These are phyloP conservation scores for Cladosporium austrohemisphaericum DNA, from an alignment of 2,329 filamentous ascomycete species.

Conservation along the genomic window DNA sequence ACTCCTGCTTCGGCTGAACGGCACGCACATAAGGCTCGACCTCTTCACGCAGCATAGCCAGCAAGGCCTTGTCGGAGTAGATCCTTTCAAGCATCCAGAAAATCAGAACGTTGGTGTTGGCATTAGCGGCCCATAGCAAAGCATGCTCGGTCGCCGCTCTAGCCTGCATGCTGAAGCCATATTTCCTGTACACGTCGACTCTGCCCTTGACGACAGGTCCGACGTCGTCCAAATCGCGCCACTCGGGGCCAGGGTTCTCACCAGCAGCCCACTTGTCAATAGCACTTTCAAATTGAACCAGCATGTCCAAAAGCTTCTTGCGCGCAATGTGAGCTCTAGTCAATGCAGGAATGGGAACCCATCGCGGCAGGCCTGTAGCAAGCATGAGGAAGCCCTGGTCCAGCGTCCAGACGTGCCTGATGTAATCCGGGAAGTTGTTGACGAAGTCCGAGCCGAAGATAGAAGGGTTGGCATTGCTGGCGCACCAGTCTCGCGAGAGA, in stretches of 20 bases:
- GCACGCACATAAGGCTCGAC: slow-evolving; percentile 31
- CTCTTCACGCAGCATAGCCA: slow-evolving; percentile 34
- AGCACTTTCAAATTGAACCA: slow-evolving; percentile 29
- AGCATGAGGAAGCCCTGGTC: slow-evolving; percentile 54
- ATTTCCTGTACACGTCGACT: slow-evolving; percentile 30
- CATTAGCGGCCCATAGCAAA: slow-evolving; percentile 54
- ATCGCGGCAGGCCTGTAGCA: slow-evolving; percentile 53
- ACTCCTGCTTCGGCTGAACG: slow-evolving; percentile 28
- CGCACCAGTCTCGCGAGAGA: slow-evolving; percentile 56
- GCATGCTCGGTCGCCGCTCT: slow-evolving; percentile 41
- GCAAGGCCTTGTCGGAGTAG: slow-evolving; percentile 30
- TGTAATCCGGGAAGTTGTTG: slow-evolving; percentile 50
- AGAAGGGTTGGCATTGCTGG: slow-evolving; percentile 46
- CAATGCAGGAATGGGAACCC: slow-evolving; percentile 51
- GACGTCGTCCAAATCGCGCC: slow-evolving; percentile 35
- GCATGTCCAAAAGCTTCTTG: slow-evolving; percentile 24
- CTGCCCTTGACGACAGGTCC: slow-evolving; percentile 32
- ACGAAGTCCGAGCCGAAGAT: slow-evolving; percentile 52
- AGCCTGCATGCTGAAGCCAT: slow-evolving; percentile 30
- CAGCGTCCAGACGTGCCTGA: slow-evolving; percentile 54
- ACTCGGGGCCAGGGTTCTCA: slow-evolving; percentile 31
- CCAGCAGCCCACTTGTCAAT: slow-evolving; percentile 31
- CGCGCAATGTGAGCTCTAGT: slow-evolving; percentile 45
- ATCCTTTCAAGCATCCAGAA: slow-evolving; percentile 39
- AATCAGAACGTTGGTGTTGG: slow-evolving; percentile 48